Base-by-base conservation (phyloP, 2,329 filamentous ascomycete species). In the Aureobasidium sp. region DNA sequence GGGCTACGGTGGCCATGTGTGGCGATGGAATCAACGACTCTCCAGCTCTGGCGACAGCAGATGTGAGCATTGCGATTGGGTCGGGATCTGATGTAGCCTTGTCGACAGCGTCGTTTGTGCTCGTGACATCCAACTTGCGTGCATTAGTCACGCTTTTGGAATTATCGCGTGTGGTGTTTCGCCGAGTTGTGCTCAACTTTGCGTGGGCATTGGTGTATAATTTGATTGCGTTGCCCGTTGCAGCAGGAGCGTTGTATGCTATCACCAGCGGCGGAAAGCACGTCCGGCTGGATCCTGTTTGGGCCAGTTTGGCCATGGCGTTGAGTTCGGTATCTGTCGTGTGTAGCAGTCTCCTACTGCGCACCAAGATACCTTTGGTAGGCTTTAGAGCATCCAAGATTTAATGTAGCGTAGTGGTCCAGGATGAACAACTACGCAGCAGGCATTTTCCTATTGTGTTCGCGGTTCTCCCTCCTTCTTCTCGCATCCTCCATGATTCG, bases 291-390 rank as follows among this genome's bases (percentile, higher is more conserved):
- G 86, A 90, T 71, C 89, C 89, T 0, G 89, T 89, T 1, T 97
- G 92, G 92, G 93, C 92, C 5, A 88, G 86, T 66, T 75, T 96
- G 71, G 92, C 92, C 1, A 97, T 97, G 93, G 93, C 93, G 30
- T 74, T 92, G 73, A 96, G 91, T 74, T 93, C 89, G 73, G 86
- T 97, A 66, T 94, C 89, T 69, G 92, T 97, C 48, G 88, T 97
- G 55, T 76, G 84, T 70, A 96, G 91, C 72, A 93, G 89, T 76
- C 75, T 96, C 69, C 80, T 86, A 54, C 74, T 97, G 76, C 83
- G 86, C 71, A 81, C 74, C 59, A 67, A 64, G 59, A 59, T 78
- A 41, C 75, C 74, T 3, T 71, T 72, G n/a, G 64, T 81, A 27
- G 79, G 78, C 10, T 81, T 80, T 58, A 71, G 65, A 37, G 25